Conservation (phyloP, 208 protist genomes). For the Wallacemonas sp. region DNA sequence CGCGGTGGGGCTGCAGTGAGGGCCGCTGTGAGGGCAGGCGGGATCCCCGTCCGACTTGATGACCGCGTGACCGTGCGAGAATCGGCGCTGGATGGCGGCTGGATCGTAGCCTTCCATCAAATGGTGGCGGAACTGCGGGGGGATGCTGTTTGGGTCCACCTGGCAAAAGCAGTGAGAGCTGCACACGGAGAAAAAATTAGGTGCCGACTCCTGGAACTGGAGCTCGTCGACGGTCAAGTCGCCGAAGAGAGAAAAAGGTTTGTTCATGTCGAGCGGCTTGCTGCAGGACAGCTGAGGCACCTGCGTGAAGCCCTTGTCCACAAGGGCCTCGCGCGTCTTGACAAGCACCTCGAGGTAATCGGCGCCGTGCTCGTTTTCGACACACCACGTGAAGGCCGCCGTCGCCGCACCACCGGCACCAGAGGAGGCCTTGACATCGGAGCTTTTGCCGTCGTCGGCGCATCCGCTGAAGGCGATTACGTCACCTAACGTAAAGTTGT, state of each 20-base stretch:
- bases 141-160: not conserved
- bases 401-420: constrained; percentile 85
- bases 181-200: not conserved
- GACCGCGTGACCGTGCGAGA: not conserved
- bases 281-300: constrained; percentile 89
- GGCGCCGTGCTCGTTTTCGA: constrained; percentile 68
- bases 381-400: constrained; percentile 71
- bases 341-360: constrained; percentile 83
- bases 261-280: constrained; percentile 90
- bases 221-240: constrained; percentile 59
- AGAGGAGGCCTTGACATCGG: constrained; percentile 48
- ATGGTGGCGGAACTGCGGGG: constrained; percentile 7
- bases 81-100: not conserved
- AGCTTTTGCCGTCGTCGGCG: constrained; percentile 82
- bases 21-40: too few species aligned
- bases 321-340: constrained; percentile 74
- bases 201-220: constrained; percentile 30
- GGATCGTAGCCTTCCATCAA: constrained; percentile 1
- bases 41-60: too few species aligned
- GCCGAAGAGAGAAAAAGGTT: constrained; percentile 89
- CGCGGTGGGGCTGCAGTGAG: too few species aligned
- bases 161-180: not conserved
- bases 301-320: constrained; percentile 70
- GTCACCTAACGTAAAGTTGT: constrained; percentile 80
- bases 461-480: constrained; percentile 92